Evolutionary conservation across 495 filamentous ascomycete genomes (phyloP), one percentile per base, ranked within the genome.

Genomic region (Tuber indicum): DNA sequence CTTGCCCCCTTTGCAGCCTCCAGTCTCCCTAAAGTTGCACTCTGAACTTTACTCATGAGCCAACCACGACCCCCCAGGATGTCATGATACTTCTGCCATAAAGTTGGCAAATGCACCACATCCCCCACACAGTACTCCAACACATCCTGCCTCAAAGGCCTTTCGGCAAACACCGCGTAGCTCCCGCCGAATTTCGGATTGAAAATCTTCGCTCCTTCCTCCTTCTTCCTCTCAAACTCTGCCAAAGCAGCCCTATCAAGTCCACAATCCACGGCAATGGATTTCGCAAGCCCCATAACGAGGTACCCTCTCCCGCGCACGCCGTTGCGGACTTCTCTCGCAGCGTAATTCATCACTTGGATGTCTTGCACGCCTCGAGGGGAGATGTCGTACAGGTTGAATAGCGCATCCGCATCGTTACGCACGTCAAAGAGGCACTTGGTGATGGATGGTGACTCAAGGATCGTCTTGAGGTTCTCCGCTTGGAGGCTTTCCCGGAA

Each of bases 361-460:
- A 91, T 62, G 75, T 90, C 89, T 2, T 85, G 49, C 1, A 90
- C 76, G 0, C 88, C 87, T 1, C 69, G 77, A 0, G 88, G 80
- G 0, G 75, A 72, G 73, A 88, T 79, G 7, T 78, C 69, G 76
- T 81, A 89, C 32, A 86, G 88, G 71, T 73, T 72, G 74, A 84
- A 89, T 0, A 91, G 79, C 2, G 88, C 89, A 75, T 91, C 87
- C 0, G 89, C 88, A 76, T 89, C 87, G 76, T 87, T 85, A n/a
- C 88, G 86, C 21, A 89, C 84, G 75, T 89, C 88, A 82, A 89
- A 89, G 81, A 89, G 87, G 76, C 86, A 85, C 81, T 90, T 89
- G 5, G 85, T 82, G 41, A 86, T 87, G 10, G 43, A 19, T 0
- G 74, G 52, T 0, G 84, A 86, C 79, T 91, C 87, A 5, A 91